Evolutionary conservation across 2,329 filamentous ascomycete species (phyloP), one percentile per base, ranked within the genome.

Genomic region (Ophiostoma ulmi): DNA sequence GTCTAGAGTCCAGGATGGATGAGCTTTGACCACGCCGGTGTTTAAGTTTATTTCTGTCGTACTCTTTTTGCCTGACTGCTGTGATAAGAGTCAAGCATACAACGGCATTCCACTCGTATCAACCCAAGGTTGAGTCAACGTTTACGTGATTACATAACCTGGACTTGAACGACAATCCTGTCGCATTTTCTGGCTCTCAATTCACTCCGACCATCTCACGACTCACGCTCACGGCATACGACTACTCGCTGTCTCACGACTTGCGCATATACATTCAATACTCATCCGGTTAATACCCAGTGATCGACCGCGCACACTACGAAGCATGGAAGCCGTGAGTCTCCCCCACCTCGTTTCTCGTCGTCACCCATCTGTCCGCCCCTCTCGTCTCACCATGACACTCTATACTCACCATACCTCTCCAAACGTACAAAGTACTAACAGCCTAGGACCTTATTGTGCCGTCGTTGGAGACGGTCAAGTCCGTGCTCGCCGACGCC

Each of bases 381-480:
- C 17, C 17, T 20, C 5, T 20, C 17, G 1, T 14, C n/a, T 13
- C 58, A 31, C 31, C 31, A 31, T 31, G 31, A 31, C 31, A 31
- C 31, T 31, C 31, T 31, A 31, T 31, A 31, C 31, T 31, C 3
- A 31, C 31, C 31, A 31, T 31, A 4, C 31, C 31, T 4, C 31
- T 31, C 31, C 31, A 31, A 31, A 31, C 31, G 31, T 31, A 3
- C 31, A 31, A 31, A 3, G 31, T 31, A 14, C 48, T 69, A 41
- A 69, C 67, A 17, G 11, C n/a, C 6, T 44, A 75, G 75, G 75
- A 76, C 63, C 70, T 74, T 7, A 72, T 76, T 20, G 73, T 75
- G 52, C 75, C 75, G 72, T 76, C 75, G 22, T 73, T 76, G n/a
- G 74, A 75, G 70, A 75, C 73, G 71, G 75, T 76, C 31, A 68